These are phyloP conservation scores for Phenoliferia sp. DNA, from an alignment of 1,284 basidiomycete genomes.

Conservation along the genomic window DNA sequence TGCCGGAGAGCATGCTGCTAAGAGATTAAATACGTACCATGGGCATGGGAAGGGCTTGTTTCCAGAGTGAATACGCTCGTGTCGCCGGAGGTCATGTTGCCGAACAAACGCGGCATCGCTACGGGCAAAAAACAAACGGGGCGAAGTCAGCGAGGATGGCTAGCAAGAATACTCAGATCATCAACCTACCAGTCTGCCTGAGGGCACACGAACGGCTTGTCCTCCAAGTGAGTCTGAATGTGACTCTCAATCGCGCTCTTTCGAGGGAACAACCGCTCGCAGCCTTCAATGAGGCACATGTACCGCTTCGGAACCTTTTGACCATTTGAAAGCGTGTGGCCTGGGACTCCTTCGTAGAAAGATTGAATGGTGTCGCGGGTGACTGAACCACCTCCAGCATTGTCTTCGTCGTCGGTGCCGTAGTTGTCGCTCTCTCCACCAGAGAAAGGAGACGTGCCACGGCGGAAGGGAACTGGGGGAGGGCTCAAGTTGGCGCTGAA, in stretches of 20 bases:
- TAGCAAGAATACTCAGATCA: background rate
- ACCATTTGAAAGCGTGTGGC: conserved; percentile 17
- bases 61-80: conserved; percentile 47
- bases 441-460: conserved; percentile 22
- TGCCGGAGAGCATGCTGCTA: background rate
- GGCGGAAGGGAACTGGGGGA: conserved; percentile 4
- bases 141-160: background rate
- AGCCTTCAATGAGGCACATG: conserved; percentile 45
- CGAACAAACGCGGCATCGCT: conserved; percentile 44
- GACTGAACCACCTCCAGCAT: conserved; percentile 16
- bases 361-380: conserved; percentile 31
- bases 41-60: conserved; percentile 47
- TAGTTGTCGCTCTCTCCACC: conserved; percentile 4
- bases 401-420: conserved; percentile 12
- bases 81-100: conserved; percentile 47
- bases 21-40: conserved; percentile 40
- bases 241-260: conserved; percentile 49
- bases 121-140: too few relatives aligned
- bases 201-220: conserved; percentile 48
- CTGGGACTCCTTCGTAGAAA: conserved; percentile 27
- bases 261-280: conserved; percentile 46
- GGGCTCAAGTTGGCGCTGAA: conserved; percentile 12
- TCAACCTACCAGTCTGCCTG: conserved; percentile 40
- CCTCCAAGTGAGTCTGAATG: conserved; percentile 50
- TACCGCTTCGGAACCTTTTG: conserved; percentile 36